Conservation (phyloP, 2,329 filamentous ascomycete genomes). For the Nannizzia gypsea region DNA sequence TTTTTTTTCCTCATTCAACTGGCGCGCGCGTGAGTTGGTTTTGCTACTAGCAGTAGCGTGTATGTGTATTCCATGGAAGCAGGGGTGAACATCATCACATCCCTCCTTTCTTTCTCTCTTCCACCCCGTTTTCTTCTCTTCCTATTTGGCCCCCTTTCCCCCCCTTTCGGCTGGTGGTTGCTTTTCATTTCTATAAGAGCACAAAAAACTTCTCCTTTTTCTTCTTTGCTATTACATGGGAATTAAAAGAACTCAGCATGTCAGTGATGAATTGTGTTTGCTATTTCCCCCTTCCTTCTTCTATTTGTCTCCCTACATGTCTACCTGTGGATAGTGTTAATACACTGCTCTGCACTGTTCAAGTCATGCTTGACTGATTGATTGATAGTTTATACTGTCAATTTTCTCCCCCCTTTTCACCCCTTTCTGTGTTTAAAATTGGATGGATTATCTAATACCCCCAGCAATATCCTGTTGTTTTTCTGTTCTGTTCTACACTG, state of each 20-base stretch:
- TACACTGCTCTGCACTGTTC: neutral
- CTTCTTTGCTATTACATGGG: conserved; percentile 2
- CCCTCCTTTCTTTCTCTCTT: no score
- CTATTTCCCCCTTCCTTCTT: conserved; percentile 11
- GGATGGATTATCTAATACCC: conserved; percentile 5
- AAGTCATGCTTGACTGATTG: neutral
- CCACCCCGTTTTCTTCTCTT: no score
- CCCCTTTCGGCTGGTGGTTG: neutral
- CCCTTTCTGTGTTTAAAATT: neutral
- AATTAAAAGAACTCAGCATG: conserved; percentile 5
- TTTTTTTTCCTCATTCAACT: neutral
- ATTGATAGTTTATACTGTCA: neutral
- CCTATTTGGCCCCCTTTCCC: neutral
- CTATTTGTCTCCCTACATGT: conserved; percentile 10
- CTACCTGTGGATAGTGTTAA: conserved; percentile 6
- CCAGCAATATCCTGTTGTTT: neutral
- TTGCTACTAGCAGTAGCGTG: neutral
- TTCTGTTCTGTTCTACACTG: neutral
- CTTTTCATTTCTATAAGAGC: neutral
- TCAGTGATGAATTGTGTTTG: conserved; percentile 6
- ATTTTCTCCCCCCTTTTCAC: neutral
- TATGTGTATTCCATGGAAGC: neutral
- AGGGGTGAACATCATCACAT: neutral
- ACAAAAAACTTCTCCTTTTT: neutral
- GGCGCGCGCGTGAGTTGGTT: neutral